Base-by-base conservation (phyloP, 768 basidiomycete genomes). In the Suillus lakei region DNA sequence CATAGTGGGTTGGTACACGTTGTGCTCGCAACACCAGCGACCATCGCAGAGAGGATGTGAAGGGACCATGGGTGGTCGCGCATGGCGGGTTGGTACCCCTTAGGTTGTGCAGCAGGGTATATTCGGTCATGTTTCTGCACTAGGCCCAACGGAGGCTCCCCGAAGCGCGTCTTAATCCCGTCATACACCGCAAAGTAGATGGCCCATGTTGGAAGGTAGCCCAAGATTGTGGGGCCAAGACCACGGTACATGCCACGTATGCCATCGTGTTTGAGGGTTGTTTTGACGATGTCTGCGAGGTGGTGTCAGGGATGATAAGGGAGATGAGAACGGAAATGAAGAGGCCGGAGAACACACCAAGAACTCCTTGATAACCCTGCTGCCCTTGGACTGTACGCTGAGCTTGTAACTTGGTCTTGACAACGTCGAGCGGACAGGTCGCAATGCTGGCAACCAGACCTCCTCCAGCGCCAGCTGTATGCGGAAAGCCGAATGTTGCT, bases 121-220 rank as follows among this genome's bases (percentile, higher is more conserved):
- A 93, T 79, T 66, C 85, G 80, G 36, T 88, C 85, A 28, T 67
- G 65, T 7, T 68, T 69, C 61, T 66, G 62, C 61, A 69, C 60
- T 61, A 75, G 65, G 74, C 86, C 80, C 23, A 86, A 79, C 6
- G 89, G 87, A 39, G 83, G 80, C 69, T 88, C 88, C 26, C 94
- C 93, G 74, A 95, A 92, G 56, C 83, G 80, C 16, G 85, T 86
- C 83, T 99, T 99, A 79, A 98, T 92, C 65, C 92, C 89, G 80
- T 99, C 98, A 79, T 99, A 99, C 30, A 99, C 95, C 26, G 95
- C 89, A 77, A 99, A 99, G 77, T 98, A 99, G 71, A 99, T 99
- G 30, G 96, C 98, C 98, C 96, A 99, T 3, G 97, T 99, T 26
- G 98, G 98, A 46, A 99, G 87, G 80, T 99, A 99, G 16, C 98